These are phyloP conservation scores for Curvularia sp. DNA, from an alignment of 2,329 filamentous ascomycete species.

Conservation along the genomic window DNA sequence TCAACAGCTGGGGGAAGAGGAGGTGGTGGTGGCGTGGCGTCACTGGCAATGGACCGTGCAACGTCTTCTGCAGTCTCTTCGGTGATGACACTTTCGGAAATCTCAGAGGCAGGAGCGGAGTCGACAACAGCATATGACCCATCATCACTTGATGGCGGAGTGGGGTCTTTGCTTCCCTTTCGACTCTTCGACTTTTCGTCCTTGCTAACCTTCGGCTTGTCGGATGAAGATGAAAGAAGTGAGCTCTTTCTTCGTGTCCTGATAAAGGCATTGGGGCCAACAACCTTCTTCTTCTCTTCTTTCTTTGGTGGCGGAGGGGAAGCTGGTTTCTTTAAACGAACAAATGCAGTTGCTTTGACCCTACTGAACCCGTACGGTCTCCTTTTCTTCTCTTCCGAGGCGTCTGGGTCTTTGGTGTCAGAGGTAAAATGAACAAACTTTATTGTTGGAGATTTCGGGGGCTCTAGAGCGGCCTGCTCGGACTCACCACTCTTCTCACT, in stretches of 20 bases:
- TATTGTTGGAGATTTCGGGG: constrained; percentile 40
- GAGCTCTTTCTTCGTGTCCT: constrained; percentile 35
- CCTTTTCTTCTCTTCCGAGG: constrained; percentile 38
- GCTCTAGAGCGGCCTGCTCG: constrained; percentile 44
- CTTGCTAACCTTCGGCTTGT: constrained; percentile 38
- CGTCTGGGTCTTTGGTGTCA: constrained; percentile 50
- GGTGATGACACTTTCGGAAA: constrained; percentile 20
- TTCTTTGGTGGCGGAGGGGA: constrained; percentile 26
- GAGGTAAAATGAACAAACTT: constrained; percentile 49
- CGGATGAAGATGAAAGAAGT: constrained; percentile 24
- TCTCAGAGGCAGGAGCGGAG: constrained; percentile 16
- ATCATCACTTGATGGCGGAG: constrained; percentile 14
- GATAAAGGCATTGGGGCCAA: constrained; percentile 21
- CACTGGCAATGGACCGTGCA: constrained; percentile 7
- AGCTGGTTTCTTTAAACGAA: constrained; percentile 41
- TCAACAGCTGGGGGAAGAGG: constrained; percentile 12
- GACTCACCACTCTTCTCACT: constrained; percentile 48
- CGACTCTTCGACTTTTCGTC: constrained; percentile 37
- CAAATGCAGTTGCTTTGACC: constrained; percentile 42
- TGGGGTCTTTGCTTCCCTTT: constrained; percentile 31
- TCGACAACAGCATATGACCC: constrained; percentile 2
- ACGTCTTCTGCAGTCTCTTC: constrained; percentile 16
- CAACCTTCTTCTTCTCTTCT: constrained; percentile 40
- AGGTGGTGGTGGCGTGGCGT: constrained; percentile 5
- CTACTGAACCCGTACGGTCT: constrained; percentile 35